Base-by-base conservation (phyloP, 495 filamentous ascomycete genomes). In the Hypoxylon rickii region DNA sequence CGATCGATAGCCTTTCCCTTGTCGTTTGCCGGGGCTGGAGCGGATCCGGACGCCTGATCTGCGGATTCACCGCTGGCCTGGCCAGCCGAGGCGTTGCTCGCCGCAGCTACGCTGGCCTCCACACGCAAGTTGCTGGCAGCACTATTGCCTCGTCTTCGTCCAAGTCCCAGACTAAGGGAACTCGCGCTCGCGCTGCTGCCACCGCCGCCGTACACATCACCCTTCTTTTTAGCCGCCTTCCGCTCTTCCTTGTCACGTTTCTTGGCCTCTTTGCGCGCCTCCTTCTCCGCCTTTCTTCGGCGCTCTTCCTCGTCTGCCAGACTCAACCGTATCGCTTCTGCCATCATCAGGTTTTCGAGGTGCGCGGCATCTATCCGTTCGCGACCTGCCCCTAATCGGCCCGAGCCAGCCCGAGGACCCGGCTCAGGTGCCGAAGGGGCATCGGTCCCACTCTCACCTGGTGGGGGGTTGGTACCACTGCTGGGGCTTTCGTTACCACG, bases 281-380 rank as follows among this genome's bases (percentile, higher is more conserved):
- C 89, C 64, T 94, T 92, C 42, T 94, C 89, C 22, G 87, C 87
- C 62, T 87, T 88, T 41, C 80, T 86, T 56, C 86, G 86, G 40
- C 92, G 83, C 37, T 97, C 92, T 63, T 98, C 94, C 64, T 98
- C 94, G 22, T 88, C 87, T 6, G 87, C 92, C 19, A 97, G 76
- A 42, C 90, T 95, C 39, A 96, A 71, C 22, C 94, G 78, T 45
- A 98, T 93, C 1, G 94, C 94, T 67, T 97, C 94, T 79, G 92
- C 89, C 81, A 97, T 89, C 94, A 98, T 98, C 78, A 97, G 89
- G 40, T 96, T 93, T 66, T 98, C 94, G 8, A 97, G 74, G 62
- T 97, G 93, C 5, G 63, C 66, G 15, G 58, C 57, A 19, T 64
- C 48, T 55, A 63, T 44, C 40, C 64, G 63, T 47, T 63, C 51